Evolutionary conservation across 371 early-diverging fungal genomes (phyloP).

Genomic region (Apophysomyces ossiformis): DNA sequence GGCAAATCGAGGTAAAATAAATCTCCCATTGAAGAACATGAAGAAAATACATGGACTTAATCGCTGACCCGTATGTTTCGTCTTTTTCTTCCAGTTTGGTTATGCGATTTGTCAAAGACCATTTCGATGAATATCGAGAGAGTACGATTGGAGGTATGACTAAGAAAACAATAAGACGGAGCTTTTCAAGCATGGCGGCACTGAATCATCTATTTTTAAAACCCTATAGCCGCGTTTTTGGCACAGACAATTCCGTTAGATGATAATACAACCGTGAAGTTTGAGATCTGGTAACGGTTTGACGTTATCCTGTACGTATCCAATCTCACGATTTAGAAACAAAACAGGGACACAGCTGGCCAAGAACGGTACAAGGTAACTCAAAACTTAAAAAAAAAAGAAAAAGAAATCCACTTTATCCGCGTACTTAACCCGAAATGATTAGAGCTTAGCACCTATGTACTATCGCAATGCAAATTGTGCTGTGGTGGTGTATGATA

Average conservation of each 20-base stretch:
- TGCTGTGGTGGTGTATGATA: slow-evolving; percentile 97
- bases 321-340: slow-evolving; percentile 11
- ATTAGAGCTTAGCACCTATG: slow-evolving; percentile 96
- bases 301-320: slow-evolving; percentile 7
- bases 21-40: background rate
- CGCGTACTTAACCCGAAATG: background rate
- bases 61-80: slow-evolving; percentile 3
- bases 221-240: slow-evolving; percentile 74
- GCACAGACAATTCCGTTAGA: slow-evolving; percentile 76
- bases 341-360: slow-evolving; percentile 89
- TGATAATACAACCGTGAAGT: slow-evolving; percentile 75
- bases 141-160: slow-evolving; percentile 94
- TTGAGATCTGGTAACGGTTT: slow-evolving; percentile 81
- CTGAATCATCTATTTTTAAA: background rate
- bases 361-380: slow-evolving; percentile 92
- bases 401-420: background rate
- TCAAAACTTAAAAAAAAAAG: background rate
- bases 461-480: slow-evolving; percentile 98
- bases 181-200: slow-evolving; percentile 6
- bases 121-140: slow-evolving; percentile 97
- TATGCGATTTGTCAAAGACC: slow-evolving; percentile 95
- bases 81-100: slow-evolving; percentile 69
- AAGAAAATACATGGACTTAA: background rate
- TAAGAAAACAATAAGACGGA: slow-evolving; percentile 5
- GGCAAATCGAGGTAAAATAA: slow-evolving; percentile 80